Percentiles rank a stretch among this genome's conserved stretches.
phyloP scores from a whole-genome alignment of 306 rosid species.

The Quercus parvula region DNA sequence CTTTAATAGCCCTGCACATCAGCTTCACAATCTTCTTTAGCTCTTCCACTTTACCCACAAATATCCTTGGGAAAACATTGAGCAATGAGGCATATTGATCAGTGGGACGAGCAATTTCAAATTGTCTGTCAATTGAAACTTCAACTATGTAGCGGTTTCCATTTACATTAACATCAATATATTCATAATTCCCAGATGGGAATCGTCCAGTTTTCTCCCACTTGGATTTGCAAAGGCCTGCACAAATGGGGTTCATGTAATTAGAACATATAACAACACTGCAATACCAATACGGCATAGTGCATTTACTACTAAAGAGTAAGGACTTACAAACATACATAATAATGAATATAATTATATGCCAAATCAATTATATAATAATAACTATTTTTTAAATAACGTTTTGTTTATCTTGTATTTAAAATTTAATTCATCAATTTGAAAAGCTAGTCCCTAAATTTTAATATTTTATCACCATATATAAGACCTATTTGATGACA shows the following conservation, averaged over 20 bases:
- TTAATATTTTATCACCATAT: too few relatives aligned
- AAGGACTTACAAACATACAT: too few relatives aligned
- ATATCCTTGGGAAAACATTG: slow-evolving; percentile 50
- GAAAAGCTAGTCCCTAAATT: too few relatives aligned
- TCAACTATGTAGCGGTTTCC: slow-evolving; percentile 69
- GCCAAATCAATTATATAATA: too few relatives aligned
- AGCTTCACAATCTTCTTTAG: slow-evolving; percentile 49
- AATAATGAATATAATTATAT: too few relatives aligned
- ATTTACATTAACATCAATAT: slow-evolving; percentile 45
- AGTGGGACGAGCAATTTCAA: slow-evolving; percentile 80
- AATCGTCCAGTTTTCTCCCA: slow-evolving; percentile 52
- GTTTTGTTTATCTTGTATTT: too few relatives aligned
- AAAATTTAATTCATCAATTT: too few relatives aligned
- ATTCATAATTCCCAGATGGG: slow-evolving; percentile 71
- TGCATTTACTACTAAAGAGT: too few relatives aligned
- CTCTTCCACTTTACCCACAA: slow-evolving; percentile 54
- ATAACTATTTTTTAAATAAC: too few relatives aligned
- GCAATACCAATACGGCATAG: background rate
- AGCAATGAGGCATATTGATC: slow-evolving; percentile 43
- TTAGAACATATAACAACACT: background rate
- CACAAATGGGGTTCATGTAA: background rate
- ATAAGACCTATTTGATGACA: too few relatives aligned
- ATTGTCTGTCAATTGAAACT: slow-evolving; percentile 42
- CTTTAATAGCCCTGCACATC: slow-evolving; percentile 65
- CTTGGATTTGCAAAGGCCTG: slow-evolving; percentile 89